Percentiles rank a stretch among this genome's conserved stretches.
Conservation (phyloP, 257 asterid species). For the Solanum paucissectum region DNA sequence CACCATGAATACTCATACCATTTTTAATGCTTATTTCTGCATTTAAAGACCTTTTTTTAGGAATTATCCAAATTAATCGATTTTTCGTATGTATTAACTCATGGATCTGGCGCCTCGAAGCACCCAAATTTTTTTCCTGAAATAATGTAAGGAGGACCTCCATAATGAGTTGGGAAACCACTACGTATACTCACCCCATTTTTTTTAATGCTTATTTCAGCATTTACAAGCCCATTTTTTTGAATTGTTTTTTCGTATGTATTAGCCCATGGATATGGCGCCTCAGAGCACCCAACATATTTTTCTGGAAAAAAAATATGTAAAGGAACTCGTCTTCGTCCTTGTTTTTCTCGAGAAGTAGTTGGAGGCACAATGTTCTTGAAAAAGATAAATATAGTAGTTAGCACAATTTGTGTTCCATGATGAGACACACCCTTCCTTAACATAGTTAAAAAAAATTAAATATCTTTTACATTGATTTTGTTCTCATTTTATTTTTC, state of each 20-base stretch:
- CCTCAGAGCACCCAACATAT: not conserved
- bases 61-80: no score
- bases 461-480: not conserved
- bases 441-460: not conserved
- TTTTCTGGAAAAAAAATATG: not conserved
- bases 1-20: no score
- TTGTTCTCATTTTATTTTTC: no score
- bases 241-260: no score
- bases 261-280: not conserved
- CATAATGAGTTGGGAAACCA: not conserved
- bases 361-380: not conserved
- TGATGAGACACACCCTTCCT: not conserved
- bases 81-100: no score
- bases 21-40: no score
- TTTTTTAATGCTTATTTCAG: no score
- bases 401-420: no score
- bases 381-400: not conserved
- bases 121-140: not conserved
- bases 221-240: no score
- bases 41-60: no score
- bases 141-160: not conserved
- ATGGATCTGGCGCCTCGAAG: no score
- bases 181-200: not conserved
- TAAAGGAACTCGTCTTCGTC: not conserved
- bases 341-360: not conserved